phyloP scores from a whole-genome alignment of 2,329 filamentous ascomycete genomes.

The Cadophora malorum region DNA sequence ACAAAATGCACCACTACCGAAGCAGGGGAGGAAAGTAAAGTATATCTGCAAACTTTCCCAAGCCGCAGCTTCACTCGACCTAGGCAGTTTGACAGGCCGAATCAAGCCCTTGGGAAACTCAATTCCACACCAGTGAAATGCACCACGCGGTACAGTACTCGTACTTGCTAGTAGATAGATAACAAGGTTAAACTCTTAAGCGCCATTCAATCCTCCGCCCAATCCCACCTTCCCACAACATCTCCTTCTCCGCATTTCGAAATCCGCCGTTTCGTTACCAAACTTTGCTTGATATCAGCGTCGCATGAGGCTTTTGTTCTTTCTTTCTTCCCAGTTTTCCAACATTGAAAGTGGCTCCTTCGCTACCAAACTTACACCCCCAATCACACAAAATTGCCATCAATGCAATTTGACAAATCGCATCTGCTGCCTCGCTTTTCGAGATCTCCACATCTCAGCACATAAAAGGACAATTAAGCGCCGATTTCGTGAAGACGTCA shows the following conservation, averaged over 20 bases:
- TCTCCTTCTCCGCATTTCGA: constrained; percentile 1
- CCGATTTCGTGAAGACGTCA: background rate
- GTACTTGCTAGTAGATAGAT: background rate
- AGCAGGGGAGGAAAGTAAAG: background rate
- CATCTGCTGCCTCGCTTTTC: background rate
- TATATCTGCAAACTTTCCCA: constrained; percentile 3
- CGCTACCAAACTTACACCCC: constrained; percentile 12
- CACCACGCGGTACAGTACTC: too few relatives aligned
- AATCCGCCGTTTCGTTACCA: constrained; percentile 6
- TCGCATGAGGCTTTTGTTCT: too few relatives aligned
- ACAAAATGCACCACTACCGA: background rate
- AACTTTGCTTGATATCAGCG: background rate
- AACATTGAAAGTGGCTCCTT: too few relatives aligned
- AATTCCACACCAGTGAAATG: background rate
- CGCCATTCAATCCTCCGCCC: background rate
- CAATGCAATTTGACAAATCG: background rate
- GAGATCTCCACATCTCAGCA: background rate
- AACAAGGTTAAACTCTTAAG: background rate
- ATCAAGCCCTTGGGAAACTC: background rate
- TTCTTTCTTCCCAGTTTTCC: constrained; percentile 6
- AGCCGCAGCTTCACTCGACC: background rate
- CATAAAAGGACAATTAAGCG: background rate
- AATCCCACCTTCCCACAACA: constrained; percentile 3
- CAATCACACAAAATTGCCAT: too few relatives aligned
- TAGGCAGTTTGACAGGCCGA: background rate